A percentile compares a stretch with the other conserved stretches of the same genome.
Evolutionary conservation across 306 rosid species (phyloP).

Genomic region (Hylodesmum podocarpum): DNA sequence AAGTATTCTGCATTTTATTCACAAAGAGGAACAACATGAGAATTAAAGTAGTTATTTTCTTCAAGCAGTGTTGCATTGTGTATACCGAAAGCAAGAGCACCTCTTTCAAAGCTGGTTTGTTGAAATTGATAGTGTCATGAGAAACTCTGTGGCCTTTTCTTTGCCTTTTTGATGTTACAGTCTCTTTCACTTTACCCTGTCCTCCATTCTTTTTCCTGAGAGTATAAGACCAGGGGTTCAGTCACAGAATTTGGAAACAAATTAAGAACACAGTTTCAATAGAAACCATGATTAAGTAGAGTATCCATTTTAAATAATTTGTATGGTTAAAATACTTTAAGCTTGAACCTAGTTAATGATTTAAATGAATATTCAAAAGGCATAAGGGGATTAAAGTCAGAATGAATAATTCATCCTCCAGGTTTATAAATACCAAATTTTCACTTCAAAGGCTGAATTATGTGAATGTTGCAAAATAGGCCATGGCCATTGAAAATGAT

Average conservation of each 20-base stretch:
- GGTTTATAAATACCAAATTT: neutral
- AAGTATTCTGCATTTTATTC: conserved; percentile 56
- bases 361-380: neutral
- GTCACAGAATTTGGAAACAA: conserved; percentile 8
- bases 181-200: conserved; percentile 48
- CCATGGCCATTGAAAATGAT: neutral
- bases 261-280: neutral
- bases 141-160: conserved; percentile 51
- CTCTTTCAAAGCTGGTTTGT: conserved; percentile 56
- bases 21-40: conserved; percentile 7
- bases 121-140: conserved; percentile 43
- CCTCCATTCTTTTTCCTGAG: conserved; percentile 67
- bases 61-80: neutral
- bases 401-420: neutral
- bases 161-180: conserved; percentile 57
- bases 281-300: conserved; percentile 2
- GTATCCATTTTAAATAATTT: neutral
- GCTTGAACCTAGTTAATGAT: neutral
- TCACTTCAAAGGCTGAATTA: neutral
- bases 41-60: conserved; percentile 14
- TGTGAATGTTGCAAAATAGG: neutral
- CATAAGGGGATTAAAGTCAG: neutral
- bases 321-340: conserved; percentile 7
- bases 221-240: conserved; percentile 20
- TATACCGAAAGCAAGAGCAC: conserved; percentile 35